Conservation (phyloP, 345 rosid genomes). For the Dimocarpus longan region DNA sequence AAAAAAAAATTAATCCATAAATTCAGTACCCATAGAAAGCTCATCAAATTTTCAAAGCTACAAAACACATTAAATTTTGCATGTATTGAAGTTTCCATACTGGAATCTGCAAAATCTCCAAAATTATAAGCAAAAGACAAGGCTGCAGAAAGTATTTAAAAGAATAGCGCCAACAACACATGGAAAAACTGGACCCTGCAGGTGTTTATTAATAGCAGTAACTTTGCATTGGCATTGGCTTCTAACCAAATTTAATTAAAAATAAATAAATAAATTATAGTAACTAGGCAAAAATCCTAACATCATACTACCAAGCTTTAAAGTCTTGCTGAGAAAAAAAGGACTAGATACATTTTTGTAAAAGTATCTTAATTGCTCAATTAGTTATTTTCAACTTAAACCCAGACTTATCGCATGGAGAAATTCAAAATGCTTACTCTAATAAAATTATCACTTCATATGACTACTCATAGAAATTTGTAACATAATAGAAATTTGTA, state of each 20-base stretch:
- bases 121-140: background rate
- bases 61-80: background rate
- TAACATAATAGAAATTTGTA: background rate
- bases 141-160: background rate
- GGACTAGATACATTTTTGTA: background rate
- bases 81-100: background rate
- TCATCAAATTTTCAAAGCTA: slow-evolving; percentile 4
- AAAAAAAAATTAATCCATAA: background rate
- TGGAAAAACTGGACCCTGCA: background rate
- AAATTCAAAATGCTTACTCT: background rate
- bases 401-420: background rate
- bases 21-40: background rate
- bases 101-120: background rate
- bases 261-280: background rate
- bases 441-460: background rate
- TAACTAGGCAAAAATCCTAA: background rate
- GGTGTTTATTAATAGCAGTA: background rate
- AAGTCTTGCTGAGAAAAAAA: background rate
- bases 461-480: background rate
- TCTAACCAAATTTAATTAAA: background rate
- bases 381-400: slow-evolving; percentile 2
- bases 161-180: background rate
- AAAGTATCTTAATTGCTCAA: background rate
- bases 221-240: background rate
- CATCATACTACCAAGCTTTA: background rate